Evolutionary conservation across 768 basidiomycete genomes (phyloP), one percentile per base, ranked within the genome.

Genomic region (Punctularia strigosozonata): DNA sequence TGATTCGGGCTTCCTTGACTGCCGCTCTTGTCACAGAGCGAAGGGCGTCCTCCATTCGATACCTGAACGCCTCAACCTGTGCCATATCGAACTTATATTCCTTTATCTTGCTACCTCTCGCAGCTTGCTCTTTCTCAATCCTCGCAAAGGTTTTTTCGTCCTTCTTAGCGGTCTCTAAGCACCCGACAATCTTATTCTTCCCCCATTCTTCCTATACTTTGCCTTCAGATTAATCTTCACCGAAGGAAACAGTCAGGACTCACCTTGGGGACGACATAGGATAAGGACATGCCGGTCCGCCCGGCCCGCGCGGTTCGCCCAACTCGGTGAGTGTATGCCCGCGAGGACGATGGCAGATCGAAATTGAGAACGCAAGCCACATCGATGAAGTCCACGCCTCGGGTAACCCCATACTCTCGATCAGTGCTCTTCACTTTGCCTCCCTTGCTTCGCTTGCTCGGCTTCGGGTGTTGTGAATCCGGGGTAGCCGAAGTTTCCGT

Each of bases 341-440:
- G 80, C 4, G 86, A 71, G 1, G 89, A 80, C 1, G 75, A 65
- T 1, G 95, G 95, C n/a, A 98, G 71, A 59, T 99, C 95, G 59
- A 98, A 99, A 64, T 99, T 99, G 56, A 99, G 73, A 3, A 99
- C 94, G 49, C 92, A 97, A 7, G 91, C 79, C 40, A 98, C 95
- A 47, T 95, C 86, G 45, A 97, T 72, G 57, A 99, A 99, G 60
- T 99, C 95, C 42, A 98, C 78, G 3, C 95, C 95, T 33, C 95
- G 83, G 1, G 89, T 89, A 36, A 97, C 86, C 25, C 92, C 90
- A 48, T 91, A 97, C 55, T 94, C 88, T 37, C 71, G 77, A 54
- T 86, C 81, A n/a, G n/a, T n/a, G n/a, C n/a, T n/a, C n/a, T n/a
- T n/a, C n/a, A n/a, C n/a, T 3, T 47, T 61, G 47, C 43, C 55